phyloP scores from a whole-genome alignment of 2,329 filamentous ascomycete genomes.

The Ceratocystis cubensis region DNA sequence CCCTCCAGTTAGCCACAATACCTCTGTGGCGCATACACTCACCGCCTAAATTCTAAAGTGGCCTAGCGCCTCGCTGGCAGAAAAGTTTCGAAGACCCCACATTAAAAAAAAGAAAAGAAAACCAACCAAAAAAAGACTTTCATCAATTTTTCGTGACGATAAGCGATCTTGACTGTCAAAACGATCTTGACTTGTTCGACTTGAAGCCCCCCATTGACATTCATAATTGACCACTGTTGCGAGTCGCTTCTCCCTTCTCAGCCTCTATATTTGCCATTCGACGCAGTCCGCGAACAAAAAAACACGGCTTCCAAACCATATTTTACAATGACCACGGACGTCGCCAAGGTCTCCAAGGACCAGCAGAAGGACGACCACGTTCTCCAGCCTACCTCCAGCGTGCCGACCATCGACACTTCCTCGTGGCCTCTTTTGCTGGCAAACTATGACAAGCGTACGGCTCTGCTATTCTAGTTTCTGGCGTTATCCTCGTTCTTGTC shows the following conservation, averaged over 20 bases:
- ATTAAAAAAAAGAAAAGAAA: slow-evolving; percentile 13
- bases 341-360: slow-evolving; percentile 37
- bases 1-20: background rate
- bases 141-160: slow-evolving; percentile 4
- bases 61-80: slow-evolving; percentile 1
- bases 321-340: slow-evolving; percentile 36
- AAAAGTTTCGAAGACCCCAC: slow-evolving; percentile 15
- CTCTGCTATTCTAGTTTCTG: no score
- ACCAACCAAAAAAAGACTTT: slow-evolving; percentile 2
- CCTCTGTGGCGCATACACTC: background rate
- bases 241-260: no score
- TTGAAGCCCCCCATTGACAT: background rate
- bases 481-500: no score
- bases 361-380: slow-evolving; percentile 48
- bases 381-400: slow-evolving; percentile 83
- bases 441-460: slow-evolving; percentile 82
- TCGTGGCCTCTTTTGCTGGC: slow-evolving; percentile 88
- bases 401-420: slow-evolving; percentile 70
- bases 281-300: no score
- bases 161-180: background rate
- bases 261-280: background rate
- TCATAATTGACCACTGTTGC: background rate
- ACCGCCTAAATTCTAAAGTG: background rate
- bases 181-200: background rate
- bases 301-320: no score